phyloP scores from a whole-genome alignment of 345 rosid species.

The Lenwebbia sp. region DNA sequence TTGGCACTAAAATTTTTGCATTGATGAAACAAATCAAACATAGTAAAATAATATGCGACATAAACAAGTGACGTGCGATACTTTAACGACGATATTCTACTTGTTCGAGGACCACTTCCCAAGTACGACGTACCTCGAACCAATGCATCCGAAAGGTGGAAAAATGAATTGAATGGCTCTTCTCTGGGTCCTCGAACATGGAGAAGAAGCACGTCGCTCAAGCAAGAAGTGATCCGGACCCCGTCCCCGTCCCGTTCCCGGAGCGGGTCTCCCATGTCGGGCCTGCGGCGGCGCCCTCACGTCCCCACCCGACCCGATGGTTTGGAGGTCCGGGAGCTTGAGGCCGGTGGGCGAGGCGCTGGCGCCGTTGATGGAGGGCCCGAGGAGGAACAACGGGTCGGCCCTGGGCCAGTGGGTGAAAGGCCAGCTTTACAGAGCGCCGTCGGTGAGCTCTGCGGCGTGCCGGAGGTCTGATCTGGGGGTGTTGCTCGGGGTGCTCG shows the following conservation, averaged over 20 bases:
- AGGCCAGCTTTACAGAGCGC: background rate
- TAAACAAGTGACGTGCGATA: no score
- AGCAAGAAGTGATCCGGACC: constrained; percentile 67
- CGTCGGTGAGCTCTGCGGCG: background rate
- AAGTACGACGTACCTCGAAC: background rate
- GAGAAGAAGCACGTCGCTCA: constrained; percentile 84
- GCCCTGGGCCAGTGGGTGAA: constrained; percentile 1
- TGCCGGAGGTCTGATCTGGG: background rate
- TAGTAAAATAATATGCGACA: background rate
- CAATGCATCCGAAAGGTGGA: background rate
- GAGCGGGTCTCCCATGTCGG: constrained; percentile 39
- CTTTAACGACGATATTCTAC: background rate
- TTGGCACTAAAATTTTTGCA: background rate
- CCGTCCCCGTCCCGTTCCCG: constrained; percentile 65
- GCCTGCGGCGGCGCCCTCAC: constrained; percentile 8
- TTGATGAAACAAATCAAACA: background rate
- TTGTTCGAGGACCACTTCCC: background rate
- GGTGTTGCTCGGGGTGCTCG: background rate
- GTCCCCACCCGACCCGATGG: constrained; percentile 36
- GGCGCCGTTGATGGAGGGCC: constrained; percentile 53
- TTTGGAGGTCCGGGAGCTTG: constrained; percentile 65
- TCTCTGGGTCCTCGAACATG: constrained; percentile 19
- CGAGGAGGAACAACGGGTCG: background rate
- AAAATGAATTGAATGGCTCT: background rate
- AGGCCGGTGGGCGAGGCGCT: constrained; percentile 55